Base-by-base conservation (phyloP, 352 stramenopile species). In the Pythium folliculosum region DNA sequence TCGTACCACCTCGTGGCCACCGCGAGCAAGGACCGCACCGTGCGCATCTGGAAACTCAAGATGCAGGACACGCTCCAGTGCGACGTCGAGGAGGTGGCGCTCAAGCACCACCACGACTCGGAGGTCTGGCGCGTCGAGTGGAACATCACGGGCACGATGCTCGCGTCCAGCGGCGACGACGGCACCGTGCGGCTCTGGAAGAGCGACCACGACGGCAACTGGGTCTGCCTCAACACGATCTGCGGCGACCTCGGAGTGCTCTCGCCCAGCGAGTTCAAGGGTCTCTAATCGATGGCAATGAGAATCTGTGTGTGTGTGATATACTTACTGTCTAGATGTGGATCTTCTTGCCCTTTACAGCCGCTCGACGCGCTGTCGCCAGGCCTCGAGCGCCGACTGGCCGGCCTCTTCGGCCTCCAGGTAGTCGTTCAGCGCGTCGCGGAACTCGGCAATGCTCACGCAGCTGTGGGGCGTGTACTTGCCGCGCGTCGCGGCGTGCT, bases 131-230 rank as follows among this genome's bases (percentile, higher is more conserved):
- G 94, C 43, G 96, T 98, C 55, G 90, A 98, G 75, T 99, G 95
- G 95, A 98, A 99, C 69, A 88, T 99, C 45, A 98, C 96, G 12
- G 97, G 97, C 25, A 99, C 95, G 16, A 97, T 98, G 68, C 73
- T 99, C 52, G 94, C 94, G 32, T 97, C 88, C 50, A 97, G 88
- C 3, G 94, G 96, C 9, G 97, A 99, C 74, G 90, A 97, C 58
- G 96, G 96, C 54, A 95, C 92, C 16, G 91, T 99, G n/a, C 84
- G 94, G 53, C 86, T 99, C 72, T 99, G 94, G 94, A 97, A 98
- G 72, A 90, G 84, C 71, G 90, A 98, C 73, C 92, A 95, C 62
- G 77, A 96, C 37, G 90, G 91, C 53, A 88, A 91, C 53, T 99
- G 95, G 91, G 83, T 92, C 17, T 97, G 87, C 67, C 84, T 98